Evolutionary conservation across 2,329 filamentous ascomycete species (phyloP), one percentile per base, ranked within the genome.

Genomic region (Apiospora saccharicola): DNA sequence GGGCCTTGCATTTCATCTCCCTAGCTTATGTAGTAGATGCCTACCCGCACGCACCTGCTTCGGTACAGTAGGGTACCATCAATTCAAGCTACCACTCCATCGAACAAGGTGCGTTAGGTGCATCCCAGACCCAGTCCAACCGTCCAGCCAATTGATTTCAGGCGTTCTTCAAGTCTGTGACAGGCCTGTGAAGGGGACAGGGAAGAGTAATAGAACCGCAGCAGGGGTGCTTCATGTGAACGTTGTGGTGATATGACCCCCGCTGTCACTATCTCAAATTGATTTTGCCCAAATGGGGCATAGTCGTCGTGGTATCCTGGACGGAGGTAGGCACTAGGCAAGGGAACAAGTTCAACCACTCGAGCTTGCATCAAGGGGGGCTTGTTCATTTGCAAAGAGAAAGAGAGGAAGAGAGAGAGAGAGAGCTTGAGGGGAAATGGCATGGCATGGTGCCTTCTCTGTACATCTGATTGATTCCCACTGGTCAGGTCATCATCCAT

Each of bases 241-340:
- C 19, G 57, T 64, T 64, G 57, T 64, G 26, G 26, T 57, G 57
- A 61, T 61, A 61, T 61, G 53, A 37, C 53, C 53, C 34, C 34
- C 57, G 37, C 57, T n/a, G 34, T 64, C 34, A 22, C 34, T 41
- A 64, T 64, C 57, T 41, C 57, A 64, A 64, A 64, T 64, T 64
- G 57, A 64, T 64, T 41, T 64, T 64, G 57, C 57, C 57, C 34
- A 34, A 64, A 64, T 64, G 57, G 34, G 53, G 57, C 30, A 64
- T 64, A 64, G 57, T 24, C 57, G n/a, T 41, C 34, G 57, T 64
- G n/a, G 57, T 22, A 64, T 64, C 57, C 57, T 64, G 34, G 57
- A 64, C 57, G 57, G 57, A 64, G 57, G 57, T 41, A 41, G 34
- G 57, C 34, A 64, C 57, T 64, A 64, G 57, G 57, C 57, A 64